Base-by-base conservation (phyloP, 2,329 filamentous ascomycete genomes). In the Fusarium sp. region DNA sequence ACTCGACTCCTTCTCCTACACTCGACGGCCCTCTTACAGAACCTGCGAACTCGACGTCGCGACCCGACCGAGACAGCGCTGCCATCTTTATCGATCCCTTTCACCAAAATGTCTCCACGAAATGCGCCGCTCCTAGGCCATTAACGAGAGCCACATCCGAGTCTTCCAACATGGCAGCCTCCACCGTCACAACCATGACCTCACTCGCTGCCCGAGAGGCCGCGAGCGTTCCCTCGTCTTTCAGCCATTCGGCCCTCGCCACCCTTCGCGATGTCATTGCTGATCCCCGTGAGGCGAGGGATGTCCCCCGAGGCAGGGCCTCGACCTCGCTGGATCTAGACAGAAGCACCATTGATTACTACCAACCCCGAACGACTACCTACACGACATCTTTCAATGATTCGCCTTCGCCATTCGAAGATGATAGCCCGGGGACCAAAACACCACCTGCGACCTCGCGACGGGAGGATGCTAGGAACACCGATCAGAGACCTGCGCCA, bases 301-400 rank as follows among this genome's bases (percentile, higher is more conserved):
- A 78, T 40, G 72, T 71, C n/a, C 60, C 72, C 7, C 73, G 74
- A 14, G 74, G 73, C 34, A 73, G 76, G 18, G 66, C 77, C 3
- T 77, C 79, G 9, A 76, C 75, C 5, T 79, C 79, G 18, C 69
- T 81, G 38, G 79, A 81, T 33, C 72, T 78, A 18, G 78, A 81
- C 13, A 74, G 74, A 29, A 73, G 66, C 31, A 62, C 71, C 6
- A 58, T 64, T 27, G 74, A 75, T n/a, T 46, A 69, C 31, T 55
- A 75, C 64, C 65, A 76, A 63, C 40, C 73, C 55, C 56, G 76
- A 73, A 65, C 53, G 10, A 58, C 69, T 6, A 58, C 74, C 9
- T 72, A 73, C 49, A 74, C 74, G 14, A 70, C 75, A 20, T 76
- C 71, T 57, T 74, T 76, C 4, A 74, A 76, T n/a, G 74, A 76